Conservation (phyloP, 2,329 filamentous ascomycete genomes). For the Pestalotiopsis fici region DNA sequence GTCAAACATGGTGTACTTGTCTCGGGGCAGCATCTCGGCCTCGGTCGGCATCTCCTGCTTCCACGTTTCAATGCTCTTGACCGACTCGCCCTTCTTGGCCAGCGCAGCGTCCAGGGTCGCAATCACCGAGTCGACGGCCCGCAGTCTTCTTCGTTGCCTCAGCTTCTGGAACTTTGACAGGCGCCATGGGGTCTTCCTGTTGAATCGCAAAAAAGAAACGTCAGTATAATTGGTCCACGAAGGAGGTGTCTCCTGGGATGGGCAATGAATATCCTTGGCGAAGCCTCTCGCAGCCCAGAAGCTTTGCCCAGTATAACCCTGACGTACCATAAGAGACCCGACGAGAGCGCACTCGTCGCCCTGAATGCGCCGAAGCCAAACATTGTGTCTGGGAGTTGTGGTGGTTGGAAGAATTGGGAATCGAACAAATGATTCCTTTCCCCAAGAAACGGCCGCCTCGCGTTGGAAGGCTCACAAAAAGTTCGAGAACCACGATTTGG, state of each 20-base stretch:
- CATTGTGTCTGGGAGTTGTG: conserved; percentile 54
- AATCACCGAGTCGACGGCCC: conserved; percentile 85
- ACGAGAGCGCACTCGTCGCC: conserved; percentile 72
- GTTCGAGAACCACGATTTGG: background rate
- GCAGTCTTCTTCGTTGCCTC: conserved; percentile 80
- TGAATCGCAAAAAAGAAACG: background rate
- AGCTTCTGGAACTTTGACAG: conserved; percentile 90
- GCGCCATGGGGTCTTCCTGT: conserved; percentile 93
- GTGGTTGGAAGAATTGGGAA: conserved; percentile 3
- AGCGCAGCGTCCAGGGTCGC: conserved; percentile 80
- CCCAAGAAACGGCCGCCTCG: background rate
- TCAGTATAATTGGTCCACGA: background rate
- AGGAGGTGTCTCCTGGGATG: background rate
- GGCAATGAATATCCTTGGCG: background rate
- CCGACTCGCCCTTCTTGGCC: conserved; percentile 68
- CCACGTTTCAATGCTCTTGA: conserved; percentile 84
- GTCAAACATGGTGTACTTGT: conserved; percentile 99
- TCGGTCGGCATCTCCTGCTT: conserved; percentile 95
- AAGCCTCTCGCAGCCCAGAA: background rate
- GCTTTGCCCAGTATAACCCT: background rate
- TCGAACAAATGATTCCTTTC: background rate
- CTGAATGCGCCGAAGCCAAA: conserved; percentile 85
- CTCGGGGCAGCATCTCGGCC: conserved; percentile 90
- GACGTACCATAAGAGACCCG: conserved; percentile 79
- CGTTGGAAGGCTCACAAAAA: background rate